Conservation (phyloP, 495 filamentous ascomycete genomes). For the Parachaetomium inaequale region DNA sequence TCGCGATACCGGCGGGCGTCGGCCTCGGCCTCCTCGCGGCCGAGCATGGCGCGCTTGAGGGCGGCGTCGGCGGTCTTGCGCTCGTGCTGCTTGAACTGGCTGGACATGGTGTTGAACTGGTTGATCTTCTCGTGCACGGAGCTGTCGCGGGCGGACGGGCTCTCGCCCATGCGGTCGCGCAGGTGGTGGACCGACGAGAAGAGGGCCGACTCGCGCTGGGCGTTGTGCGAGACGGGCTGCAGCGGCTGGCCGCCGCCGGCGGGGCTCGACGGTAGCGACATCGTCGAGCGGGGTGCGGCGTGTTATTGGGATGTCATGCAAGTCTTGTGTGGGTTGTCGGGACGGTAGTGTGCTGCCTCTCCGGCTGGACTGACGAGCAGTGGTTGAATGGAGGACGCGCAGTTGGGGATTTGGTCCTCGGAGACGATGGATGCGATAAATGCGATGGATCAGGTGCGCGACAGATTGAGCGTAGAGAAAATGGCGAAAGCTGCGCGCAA, state of each 20-base stretch:
- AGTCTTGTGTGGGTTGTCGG: conserved; percentile 7
- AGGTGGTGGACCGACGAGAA: conserved; percentile 20
- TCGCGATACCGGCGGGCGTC: conserved; percentile 61
- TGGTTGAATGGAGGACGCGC: not conserved
- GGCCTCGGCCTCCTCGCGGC: conserved; percentile 76
- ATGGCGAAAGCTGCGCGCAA: not conserved
- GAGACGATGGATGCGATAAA: not conserved
- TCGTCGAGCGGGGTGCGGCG: conserved; percentile 13
- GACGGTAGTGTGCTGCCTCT: not conserved
- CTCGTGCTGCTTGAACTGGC: conserved; percentile 58
- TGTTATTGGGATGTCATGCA: conserved; percentile 24
- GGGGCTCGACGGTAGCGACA: conserved; percentile 27
- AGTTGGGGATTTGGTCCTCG: no score
- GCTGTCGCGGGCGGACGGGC: conserved; percentile 56
- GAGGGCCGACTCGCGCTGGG: conserved; percentile 48
- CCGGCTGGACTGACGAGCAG: not conserved
- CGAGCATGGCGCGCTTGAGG: conserved; percentile 74
- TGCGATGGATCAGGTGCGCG: not conserved
- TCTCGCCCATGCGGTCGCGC: conserved; percentile 19
- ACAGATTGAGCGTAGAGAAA: not conserved
- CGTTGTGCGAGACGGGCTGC: conserved; percentile 71
- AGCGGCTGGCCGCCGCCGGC: conserved; percentile 48
- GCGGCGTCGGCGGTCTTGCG: conserved; percentile 65
- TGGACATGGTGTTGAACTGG: conserved; percentile 70
- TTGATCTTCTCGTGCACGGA: conserved; percentile 80